A percentile compares a stretch with the other conserved stretches of the same genome.
phyloP scores from a whole-genome alignment of 2,329 filamentous ascomycete genomes.

The Tolypocladium guangdongense region DNA sequence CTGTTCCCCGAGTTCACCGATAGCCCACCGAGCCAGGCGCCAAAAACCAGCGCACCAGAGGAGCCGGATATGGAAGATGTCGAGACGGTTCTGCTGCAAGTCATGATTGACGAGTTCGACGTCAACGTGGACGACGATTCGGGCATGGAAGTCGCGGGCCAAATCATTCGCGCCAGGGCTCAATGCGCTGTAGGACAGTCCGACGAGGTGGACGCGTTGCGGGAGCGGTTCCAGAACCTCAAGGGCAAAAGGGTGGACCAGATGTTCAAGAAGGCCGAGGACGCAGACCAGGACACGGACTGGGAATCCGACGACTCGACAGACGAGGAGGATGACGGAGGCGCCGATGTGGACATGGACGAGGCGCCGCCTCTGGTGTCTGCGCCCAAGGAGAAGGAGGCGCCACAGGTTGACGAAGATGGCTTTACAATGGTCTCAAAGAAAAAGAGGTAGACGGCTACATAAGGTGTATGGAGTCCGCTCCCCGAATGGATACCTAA shows the following conservation, averaged over 20 bases:
- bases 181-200: conserved; percentile 57
- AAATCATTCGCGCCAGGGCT: conserved; percentile 57
- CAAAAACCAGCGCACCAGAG: conserved; percentile 18
- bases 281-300: conserved; percentile 46
- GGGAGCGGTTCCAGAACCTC: conserved; percentile 48
- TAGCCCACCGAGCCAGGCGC: conserved; percentile 14
- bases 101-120: conserved; percentile 95
- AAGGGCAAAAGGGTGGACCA: conserved; percentile 47
- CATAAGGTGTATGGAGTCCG: conserved; percentile 2
- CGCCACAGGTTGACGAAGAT: conserved; percentile 69
- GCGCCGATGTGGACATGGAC: conserved; percentile 53
- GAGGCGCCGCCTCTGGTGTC: conserved; percentile 55
- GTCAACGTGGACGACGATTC: conserved; percentile 86
- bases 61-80: conserved; percentile 66
- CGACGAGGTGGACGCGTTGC: conserved; percentile 52
- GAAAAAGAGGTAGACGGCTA: conserved; percentile 46
- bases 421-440: conserved; percentile 67
- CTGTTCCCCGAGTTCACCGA: conserved; percentile 60
- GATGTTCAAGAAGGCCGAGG: conserved; percentile 44
- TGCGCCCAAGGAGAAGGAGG: conserved; percentile 48
- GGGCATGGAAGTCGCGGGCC: conserved; percentile 58
- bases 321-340: conserved; percentile 44
- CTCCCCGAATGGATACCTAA: conserved; percentile 14
- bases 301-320: conserved; percentile 50
- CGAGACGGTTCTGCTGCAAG: conserved; percentile 74